Evolutionary conservation across 345 rosid genomes (phyloP), one percentile per base, ranked within the genome.

Genomic region (Adansonia digitata): DNA sequence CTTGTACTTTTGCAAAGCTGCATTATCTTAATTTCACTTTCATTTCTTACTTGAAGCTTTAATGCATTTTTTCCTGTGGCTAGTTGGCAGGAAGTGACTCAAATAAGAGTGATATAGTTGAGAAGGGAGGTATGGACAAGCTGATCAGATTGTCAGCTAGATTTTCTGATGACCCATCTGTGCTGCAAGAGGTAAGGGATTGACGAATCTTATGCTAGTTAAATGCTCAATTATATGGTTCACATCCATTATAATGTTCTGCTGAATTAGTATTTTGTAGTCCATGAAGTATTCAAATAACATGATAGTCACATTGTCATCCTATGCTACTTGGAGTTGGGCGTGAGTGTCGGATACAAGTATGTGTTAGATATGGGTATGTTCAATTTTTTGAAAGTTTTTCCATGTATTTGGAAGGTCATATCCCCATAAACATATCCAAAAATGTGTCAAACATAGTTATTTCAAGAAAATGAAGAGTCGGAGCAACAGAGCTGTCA

Each of bases 21-120:
- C 40, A 15, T 22, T 60, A 8, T 35, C 17, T 52, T n/a, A 14
- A 53, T 4, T 51, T 42, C 29, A 17, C 12, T 10, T 11, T 73
- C 66, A 53, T 65, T 3, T 80, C 34, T 62, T 18, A 15, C 78
- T 67, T 4, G 49, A 55, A 59, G n/a, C 75, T 6, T 63, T 52
- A 56, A 72, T 39, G 55, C 55, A 10, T 61, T 74, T 39, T 7
- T 66, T 73, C 17, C 60, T 74, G 86, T 45, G 69, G 79, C 74
- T 40, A 94, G 97, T 81, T 94, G 91, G 98, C 95, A 79, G 97
- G 98, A 82, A 91, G 97, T 73, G 98, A 94, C 72, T 82, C 92
- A 51, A 92, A 92, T 81, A 95, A 93, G 87, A 88, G 84, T 67
- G 81, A 85, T 55, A 86, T 95, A 73, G 86, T 95, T 45, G 93